Base-by-base conservation (phyloP, 108 stramenopile genomes). In the Discostella pseudostelligera region DNA sequence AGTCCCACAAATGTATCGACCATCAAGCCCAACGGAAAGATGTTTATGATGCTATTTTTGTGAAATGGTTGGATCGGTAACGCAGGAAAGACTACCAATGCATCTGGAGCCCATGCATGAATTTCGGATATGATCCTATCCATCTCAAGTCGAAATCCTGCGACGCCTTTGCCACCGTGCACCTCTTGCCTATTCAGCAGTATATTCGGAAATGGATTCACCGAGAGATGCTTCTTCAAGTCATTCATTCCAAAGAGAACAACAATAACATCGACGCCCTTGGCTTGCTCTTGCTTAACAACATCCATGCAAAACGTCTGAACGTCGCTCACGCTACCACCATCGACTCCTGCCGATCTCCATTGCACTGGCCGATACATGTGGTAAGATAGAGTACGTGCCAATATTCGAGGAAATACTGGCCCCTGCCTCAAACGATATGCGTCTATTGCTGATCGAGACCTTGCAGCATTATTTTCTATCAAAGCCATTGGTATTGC, bases 311-410 rank as follows among this genome's bases (percentile, higher is more conserved):
- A 87, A 47, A 63, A 73, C 8, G 64, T 56, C 32, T 67, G 70
- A 43, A 87, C 82, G 37, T 76, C 70, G 29, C 59, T 24, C 0
- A 78, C 50, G 29, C 72, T 70, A 7, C 86, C 86, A n/a, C 86
- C 86, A 66, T 87, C 86, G 12, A 87, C 86, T 24, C 86, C 86
- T 12, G 81, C 86, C 11, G 81, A 83, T 51, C 86, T 58, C 81
- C 83, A 87, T 14, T 66, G 67, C 12, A 84, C 79, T 17, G 69
- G 65, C 40, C 40, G 53, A 14, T 68, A 12, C 14, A 55, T 77
- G 21, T 72, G 48, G 5, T 53, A 37, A 12, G 86, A 81, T 5
- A 87, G 65, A 8, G 83, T 78, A 35, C 76, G 65, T 11, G 86
- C 86, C 36, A 87, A 56, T 1, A 68, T 69, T 22, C 64, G 62